A percentile compares a stretch with the other conserved stretches of the same genome.
Evolutionary conservation across 2,329 filamentous ascomycete genomes (phyloP).

Genomic region (Colletotrichum sp.): DNA sequence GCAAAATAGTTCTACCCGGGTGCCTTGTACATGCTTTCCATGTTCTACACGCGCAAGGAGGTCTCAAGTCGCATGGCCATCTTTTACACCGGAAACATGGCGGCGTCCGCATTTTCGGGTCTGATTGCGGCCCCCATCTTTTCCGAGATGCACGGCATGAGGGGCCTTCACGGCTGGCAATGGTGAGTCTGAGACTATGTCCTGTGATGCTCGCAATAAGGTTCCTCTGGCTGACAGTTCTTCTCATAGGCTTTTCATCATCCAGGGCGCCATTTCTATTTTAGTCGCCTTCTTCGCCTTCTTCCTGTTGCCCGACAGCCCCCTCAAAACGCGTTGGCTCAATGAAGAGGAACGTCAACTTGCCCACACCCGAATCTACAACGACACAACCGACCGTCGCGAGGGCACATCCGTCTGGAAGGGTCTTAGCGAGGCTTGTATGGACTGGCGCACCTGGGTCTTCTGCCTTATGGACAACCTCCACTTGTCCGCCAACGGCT

Average conservation of each 20-base stretch:
- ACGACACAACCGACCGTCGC: slow-evolving; percentile 35
- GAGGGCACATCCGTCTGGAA: slow-evolving; percentile 43
- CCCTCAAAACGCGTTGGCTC: slow-evolving; percentile 41
- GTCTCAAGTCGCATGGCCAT: slow-evolving; percentile 40
- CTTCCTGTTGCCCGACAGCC: slow-evolving; percentile 44
- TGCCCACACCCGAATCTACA: slow-evolving; percentile 36
- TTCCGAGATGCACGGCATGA: slow-evolving; percentile 42
- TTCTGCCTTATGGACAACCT: slow-evolving; percentile 57
- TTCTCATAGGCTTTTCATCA: slow-evolving; percentile 40
- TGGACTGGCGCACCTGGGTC: slow-evolving; percentile 53
- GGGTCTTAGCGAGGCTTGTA: slow-evolving; percentile 48
- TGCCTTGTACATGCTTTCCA: slow-evolving; percentile 22
- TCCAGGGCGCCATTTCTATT: slow-evolving; percentile 43
- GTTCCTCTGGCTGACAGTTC: not conserved
- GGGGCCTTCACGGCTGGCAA: slow-evolving; percentile 44
- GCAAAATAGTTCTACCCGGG: slow-evolving; percentile 18
- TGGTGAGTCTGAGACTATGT: slow-evolving; percentile 33
- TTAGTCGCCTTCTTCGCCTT: slow-evolving; percentile 37
- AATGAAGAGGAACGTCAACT: slow-evolving; percentile 46
- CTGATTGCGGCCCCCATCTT: slow-evolving; percentile 50
- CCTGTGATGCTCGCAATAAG: not conserved
- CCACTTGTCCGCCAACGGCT: slow-evolving; percentile 53
- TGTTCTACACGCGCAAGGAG: slow-evolving; percentile 24
- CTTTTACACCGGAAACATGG: slow-evolving; percentile 48
- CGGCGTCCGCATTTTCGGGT: slow-evolving; percentile 49